Evolutionary conservation across 805 yeast species (phyloP), one percentile per base, ranked within the genome.

Genomic region (Kodamaea kakaduensis): DNA sequence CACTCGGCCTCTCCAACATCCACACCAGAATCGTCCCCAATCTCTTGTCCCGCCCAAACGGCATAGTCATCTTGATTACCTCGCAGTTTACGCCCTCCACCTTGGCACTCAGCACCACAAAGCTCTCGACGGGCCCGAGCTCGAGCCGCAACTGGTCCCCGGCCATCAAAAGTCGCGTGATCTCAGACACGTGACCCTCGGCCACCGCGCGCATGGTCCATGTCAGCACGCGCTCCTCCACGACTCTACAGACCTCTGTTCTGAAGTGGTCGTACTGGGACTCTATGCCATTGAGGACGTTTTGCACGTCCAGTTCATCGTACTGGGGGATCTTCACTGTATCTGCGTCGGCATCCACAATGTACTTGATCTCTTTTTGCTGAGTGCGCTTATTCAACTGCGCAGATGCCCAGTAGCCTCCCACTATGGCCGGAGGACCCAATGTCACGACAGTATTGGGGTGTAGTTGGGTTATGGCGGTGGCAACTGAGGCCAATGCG

Each of bases 261-360:
- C 48, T 56, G 40, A 65, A 59, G 33, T 54, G 51, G 36, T 63
- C 70, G 43, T 47, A 65, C 44, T 61, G 62, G 37, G 51, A 61
- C 9, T 66, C 70, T 15, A 65, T 47, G 4, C 70, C 70, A 12
- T 47, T 37, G 10, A 57, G 15, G 9, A 62, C 66, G 36, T 58
- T 56, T 15, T 45, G 42, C 2, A 61, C 30, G 19, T 47, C 50
- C 14, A 55, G 42, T 39, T 62, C 69, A 41, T 67, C 64, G 44
- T 67, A 67, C 17, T 41, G 40, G 19, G 39, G 36, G n/a, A 59
- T 41, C 7, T 45, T 36, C 17, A 62, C 41, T 9, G 22, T 12
- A 20, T 29, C 35, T 10, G 18, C 34, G 6, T 36, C 39, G 6
- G 41, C 22, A 17, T 19, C 14, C 5, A n/a, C 19, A 10, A 57